Evolutionary conservation across 2,329 filamentous ascomycete species (phyloP).

Genomic region (Leptographium procerum): DNA sequence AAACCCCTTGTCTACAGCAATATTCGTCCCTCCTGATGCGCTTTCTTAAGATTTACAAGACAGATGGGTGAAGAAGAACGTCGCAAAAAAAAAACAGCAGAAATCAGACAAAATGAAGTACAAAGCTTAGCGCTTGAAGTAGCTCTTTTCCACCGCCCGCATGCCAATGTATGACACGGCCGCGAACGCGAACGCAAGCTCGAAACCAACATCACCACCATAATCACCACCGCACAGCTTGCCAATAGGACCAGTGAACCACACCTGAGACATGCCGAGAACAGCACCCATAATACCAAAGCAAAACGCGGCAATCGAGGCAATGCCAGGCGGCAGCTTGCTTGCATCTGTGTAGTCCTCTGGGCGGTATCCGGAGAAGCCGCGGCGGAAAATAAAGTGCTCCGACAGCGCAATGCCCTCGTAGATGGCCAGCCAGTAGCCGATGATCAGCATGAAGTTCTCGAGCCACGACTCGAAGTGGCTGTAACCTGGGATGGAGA

Average conservation of each 20-base stretch:
- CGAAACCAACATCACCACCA: slow-evolving; percentile 48
- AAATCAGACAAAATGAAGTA: not conserved
- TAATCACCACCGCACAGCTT: slow-evolving; percentile 33
- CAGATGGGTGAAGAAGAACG: not conserved
- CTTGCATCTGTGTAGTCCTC: slow-evolving; percentile 33
- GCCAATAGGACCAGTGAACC: slow-evolving; percentile 52
- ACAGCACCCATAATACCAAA: slow-evolving; percentile 34
- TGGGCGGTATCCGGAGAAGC: slow-evolving; percentile 30
- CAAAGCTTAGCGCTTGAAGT: slow-evolving; percentile 22
- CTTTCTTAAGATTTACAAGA: too few relatives aligned
- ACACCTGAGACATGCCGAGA: slow-evolving; percentile 49
- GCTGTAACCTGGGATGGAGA: slow-evolving; percentile 34
- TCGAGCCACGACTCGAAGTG: slow-evolving; percentile 22
- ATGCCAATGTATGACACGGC: slow-evolving; percentile 38
- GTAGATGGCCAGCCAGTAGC: slow-evolving; percentile 32
- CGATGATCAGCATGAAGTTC: slow-evolving; percentile 28
- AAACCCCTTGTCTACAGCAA: not conserved
- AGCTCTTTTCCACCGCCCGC: slow-evolving; percentile 30
- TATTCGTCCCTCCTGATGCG: not conserved
- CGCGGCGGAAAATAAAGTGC: slow-evolving; percentile 31
- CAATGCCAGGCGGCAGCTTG: slow-evolving; percentile 24
- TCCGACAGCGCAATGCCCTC: slow-evolving; percentile 27
- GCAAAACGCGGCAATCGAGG: slow-evolving; percentile 17
- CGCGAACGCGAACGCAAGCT: slow-evolving; percentile 39
- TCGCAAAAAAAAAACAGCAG: not conserved